Evolutionary conservation across 257 asterid species (phyloP).

Genomic region (Osmanthus fragrans): DNA sequence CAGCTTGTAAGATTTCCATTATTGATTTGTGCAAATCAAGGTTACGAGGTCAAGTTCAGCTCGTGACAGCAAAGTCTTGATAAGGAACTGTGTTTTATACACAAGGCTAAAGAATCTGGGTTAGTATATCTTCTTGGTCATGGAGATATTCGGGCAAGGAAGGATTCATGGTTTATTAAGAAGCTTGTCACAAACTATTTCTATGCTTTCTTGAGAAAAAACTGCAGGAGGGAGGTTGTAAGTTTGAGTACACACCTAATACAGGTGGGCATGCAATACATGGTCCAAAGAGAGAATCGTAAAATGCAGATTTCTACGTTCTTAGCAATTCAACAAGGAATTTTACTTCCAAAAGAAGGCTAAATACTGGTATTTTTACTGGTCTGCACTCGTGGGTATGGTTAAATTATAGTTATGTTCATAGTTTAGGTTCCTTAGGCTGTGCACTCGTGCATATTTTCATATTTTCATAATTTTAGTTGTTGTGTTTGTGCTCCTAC

Average conservation of each 20-base stretch:
- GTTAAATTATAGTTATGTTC: neutral
- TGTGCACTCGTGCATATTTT: slow-evolving; percentile 10
- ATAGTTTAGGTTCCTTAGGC: neutral
- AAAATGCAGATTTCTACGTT: neutral
- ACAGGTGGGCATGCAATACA: slow-evolving; percentile 95
- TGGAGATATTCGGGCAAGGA: slow-evolving; percentile 86
- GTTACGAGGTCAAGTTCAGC: too few species aligned
- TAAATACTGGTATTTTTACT: neutral
- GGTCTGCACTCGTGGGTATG: neutral
- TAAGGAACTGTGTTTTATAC: slow-evolving; percentile 82
- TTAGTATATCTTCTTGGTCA: slow-evolving; percentile 95
- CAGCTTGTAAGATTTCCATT: too few species aligned
- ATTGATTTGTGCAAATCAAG: too few species aligned
- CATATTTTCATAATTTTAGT: slow-evolving; percentile 14
- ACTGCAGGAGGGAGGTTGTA: slow-evolving; percentile 78
- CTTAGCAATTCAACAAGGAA: neutral
- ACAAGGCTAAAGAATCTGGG: slow-evolving; percentile 79
- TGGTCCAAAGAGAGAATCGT: slow-evolving; percentile 56
- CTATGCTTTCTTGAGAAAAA: slow-evolving; percentile 88
- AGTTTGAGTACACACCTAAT: slow-evolving; percentile 82
- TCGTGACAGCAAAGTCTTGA: slow-evolving; percentile 61
- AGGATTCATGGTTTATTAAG: slow-evolving; percentile 90
- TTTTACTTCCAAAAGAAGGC: slow-evolving; percentile 11
- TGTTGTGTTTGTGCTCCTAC: neutral
- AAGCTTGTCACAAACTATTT: slow-evolving; percentile 84